Evolutionary conservation across 2,329 filamentous ascomycete species (phyloP), one percentile per base, ranked within the genome.

Genomic region (Fusarium nematophilum): DNA sequence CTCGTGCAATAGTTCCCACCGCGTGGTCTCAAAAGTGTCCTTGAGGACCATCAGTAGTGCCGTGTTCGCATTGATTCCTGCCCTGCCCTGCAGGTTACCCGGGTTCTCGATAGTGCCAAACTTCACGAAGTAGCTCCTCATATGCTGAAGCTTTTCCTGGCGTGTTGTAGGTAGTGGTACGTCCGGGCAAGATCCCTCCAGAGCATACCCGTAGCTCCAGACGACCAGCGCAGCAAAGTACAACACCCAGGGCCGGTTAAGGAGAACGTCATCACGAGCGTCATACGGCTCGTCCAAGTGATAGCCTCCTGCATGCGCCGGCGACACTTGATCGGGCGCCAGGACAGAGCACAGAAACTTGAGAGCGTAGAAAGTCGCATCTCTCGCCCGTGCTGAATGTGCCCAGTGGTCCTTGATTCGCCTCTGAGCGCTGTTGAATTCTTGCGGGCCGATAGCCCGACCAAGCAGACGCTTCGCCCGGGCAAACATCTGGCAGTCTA

Each of bases 401-500:
- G 94, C 95, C 95, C 95, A 99, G 31, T 83, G 81, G 52, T 95
- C 91, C 62, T 89, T 92, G 89, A 97, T 95, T 61, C 93, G 87
- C 52, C 91, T 85, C 64, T 91, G 87, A 3, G 92, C 92, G 44
- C 87, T 89, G 60, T 83, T 88, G 52, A 95, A 89, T 75, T 98
- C 95, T 59, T 91, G 87, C 2, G 86, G 82, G 1, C 91, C 93
- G 57, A 98, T 96, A 1, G 89, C 88, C 39, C 94, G 88, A 17
- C 95, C 94, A 4, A 98, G 85, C 3, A 97, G 83, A 25, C 93
- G 85, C 66, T 89, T 91, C 1, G 94, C 92, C 8, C 93, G 89
- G 5, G 94, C 95, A 73, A 95, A 97, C 64, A 98, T 96, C 76
- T 98, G 94, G 69, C 93, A 94, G 73, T 98, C 94, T n/a, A 96